These are phyloP conservation scores for Mycena kentingensis DNA, from an alignment of 768 basidiomycete genomes.

Conservation along the genomic window DNA sequence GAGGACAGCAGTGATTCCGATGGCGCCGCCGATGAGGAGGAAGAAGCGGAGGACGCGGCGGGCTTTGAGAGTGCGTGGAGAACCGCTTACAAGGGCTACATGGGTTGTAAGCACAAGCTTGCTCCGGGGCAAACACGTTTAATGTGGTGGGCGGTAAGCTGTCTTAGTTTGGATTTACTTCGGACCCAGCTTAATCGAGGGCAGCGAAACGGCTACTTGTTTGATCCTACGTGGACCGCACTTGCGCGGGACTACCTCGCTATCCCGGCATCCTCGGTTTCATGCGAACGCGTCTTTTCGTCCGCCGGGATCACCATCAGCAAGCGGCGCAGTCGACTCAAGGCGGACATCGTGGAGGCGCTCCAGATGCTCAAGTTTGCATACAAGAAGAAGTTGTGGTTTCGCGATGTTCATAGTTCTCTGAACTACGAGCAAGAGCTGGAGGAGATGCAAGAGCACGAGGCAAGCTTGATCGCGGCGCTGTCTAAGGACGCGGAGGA, in stretches of 20 bases:
- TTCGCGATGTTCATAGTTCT: too few species aligned
- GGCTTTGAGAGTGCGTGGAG: slow-evolving; percentile 30
- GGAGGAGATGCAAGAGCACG: too few species aligned
- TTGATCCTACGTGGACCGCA: slow-evolving; percentile 29
- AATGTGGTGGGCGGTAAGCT: slow-evolving; percentile 5
- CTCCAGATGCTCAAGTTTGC: slow-evolving; percentile 28
- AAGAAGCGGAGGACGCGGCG: too few species aligned
- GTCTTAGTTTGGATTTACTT: background rate
- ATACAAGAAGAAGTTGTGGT: slow-evolving; percentile 20
- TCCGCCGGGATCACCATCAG: slow-evolving; percentile 22
- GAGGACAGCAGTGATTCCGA: too few species aligned
- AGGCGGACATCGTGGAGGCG: slow-evolving; percentile 29
- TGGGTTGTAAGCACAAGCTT: slow-evolving; percentile 2
- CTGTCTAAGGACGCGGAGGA: too few species aligned
- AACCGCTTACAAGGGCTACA: background rate
- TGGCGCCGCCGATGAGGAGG: too few species aligned
- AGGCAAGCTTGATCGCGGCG: too few species aligned
- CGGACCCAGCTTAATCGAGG: background rate
- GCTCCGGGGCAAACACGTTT: background rate
- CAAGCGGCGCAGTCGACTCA: slow-evolving; percentile 26
- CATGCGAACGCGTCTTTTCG: slow-evolving; percentile 34
- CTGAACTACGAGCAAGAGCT: too few species aligned
- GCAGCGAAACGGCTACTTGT: too few species aligned
- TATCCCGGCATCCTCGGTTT: slow-evolving; percentile 34
- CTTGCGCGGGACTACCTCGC: slow-evolving; percentile 31